Base-by-base conservation (phyloP, 805 yeast species). In the Cyberlindnera subsufficiens region DNA sequence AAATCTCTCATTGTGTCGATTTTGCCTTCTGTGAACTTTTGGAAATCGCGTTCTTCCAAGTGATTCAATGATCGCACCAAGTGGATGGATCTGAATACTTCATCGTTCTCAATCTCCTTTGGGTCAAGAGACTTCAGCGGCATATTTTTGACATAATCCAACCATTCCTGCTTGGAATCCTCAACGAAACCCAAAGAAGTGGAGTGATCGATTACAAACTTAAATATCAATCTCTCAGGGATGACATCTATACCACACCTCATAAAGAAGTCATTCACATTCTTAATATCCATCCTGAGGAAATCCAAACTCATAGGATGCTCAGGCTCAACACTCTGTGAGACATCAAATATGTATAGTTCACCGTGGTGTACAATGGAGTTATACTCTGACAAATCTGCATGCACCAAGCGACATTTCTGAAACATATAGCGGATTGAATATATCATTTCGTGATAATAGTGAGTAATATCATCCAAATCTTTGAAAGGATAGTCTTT, bases 241-340 rank as follows among this genome's bases (percentile, higher is more conserved):
- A 85, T 84, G 14, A 87, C 83, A 40, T 77, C 74, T 34, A 90
- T 86, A 31, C 82, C 81, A 60, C 82, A 80, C 47, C 80, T 72
- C 45, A 73, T 72, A 56, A 93, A 93, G 61, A 82, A 93, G 54
- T 86, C 93, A 58, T 91, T 93, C 19, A 91, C 86, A 58, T 93
- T 93, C 62, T 91, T 93, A 58, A 93, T 90, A 65, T 93, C 99
- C 99, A 93, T 93, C 59, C 99, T 72, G 46, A 93, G 66, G 60
- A 93, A 93, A 61, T 93, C 98, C 51, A 93, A 71, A 35, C 96
- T 85, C 88, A 88, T 88, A 10, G 96, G 98, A 64, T 93, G 99
- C 54, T 89, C 96, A 9, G 96, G 97, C 62, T 93, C 98, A 19
- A 93, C 98, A 32, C 95, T 82, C 62, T 93, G 99, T 1, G 98